These are phyloP conservation scores for Takashimella koratensis DNA, from an alignment of 1,284 basidiomycete genomes.

Conservation along the genomic window DNA sequence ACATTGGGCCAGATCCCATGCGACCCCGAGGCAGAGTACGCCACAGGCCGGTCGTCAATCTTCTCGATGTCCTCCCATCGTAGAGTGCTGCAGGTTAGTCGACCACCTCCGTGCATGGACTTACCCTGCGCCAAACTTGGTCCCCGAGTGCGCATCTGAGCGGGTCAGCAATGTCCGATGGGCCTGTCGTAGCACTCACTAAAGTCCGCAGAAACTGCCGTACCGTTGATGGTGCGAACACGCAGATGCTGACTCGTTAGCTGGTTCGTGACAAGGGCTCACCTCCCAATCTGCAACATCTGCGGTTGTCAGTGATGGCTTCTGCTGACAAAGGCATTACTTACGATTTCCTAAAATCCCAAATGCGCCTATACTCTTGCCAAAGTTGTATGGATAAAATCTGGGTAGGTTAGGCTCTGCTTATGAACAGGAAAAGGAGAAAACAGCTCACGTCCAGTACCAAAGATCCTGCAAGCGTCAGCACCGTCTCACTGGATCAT, in stretches of 20 bases:
- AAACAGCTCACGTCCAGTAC: constrained; percentile 39
- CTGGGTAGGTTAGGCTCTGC: constrained; percentile 16
- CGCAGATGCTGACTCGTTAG: constrained; percentile 19
- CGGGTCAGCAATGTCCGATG: not conserved
- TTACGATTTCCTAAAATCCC: constrained; percentile 45
- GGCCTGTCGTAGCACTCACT: constrained; percentile 18
- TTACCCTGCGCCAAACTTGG: constrained; percentile 23
- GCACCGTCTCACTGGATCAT: no score
- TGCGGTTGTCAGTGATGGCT: constrained; percentile 4
- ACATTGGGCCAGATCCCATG: constrained; percentile 39
- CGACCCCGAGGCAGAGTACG: constrained; percentile 34
- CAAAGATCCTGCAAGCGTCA: constrained; percentile 39
- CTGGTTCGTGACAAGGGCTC: constrained; percentile 1
- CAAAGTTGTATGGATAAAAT: constrained; percentile 47
- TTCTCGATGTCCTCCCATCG: constrained; percentile 36
- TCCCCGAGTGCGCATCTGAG: constrained; percentile 27
- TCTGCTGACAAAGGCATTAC: constrained; percentile 4
- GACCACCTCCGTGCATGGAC: not conserved
- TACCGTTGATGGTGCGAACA: constrained; percentile 34
- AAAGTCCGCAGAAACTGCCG: constrained; percentile 33
- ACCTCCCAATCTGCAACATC: constrained; percentile 46
- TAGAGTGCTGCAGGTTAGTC: constrained; percentile 19
- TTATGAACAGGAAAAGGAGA: not conserved
- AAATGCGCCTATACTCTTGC: constrained; percentile 39
- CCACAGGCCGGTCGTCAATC: constrained; percentile 32